Base-by-base conservation (phyloP, 805 yeast genomes). In the Myxozyma vanderwaltii region DNA sequence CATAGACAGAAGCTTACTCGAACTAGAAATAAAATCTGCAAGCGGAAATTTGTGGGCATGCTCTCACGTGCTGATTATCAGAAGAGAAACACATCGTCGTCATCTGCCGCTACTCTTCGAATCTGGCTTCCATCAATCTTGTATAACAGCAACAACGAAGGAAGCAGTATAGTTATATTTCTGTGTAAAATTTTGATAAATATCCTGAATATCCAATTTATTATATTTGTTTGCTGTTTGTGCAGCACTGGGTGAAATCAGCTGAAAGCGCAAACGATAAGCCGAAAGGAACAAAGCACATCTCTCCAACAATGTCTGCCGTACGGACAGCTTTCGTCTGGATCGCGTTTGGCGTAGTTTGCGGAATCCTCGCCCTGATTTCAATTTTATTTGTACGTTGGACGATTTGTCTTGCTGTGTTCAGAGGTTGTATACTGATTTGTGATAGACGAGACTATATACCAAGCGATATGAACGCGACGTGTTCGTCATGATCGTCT, bases 311-410 rank as follows among this genome's bases (percentile, higher is more conserved):
- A 27, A 59, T 59, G 61, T 59, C 65, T 23, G 63, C 63, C 12
- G 65, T 58, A 19, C 59, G 63, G 31, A 62, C 64, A 36, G 62
- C 65, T 7, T 62, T 62, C 43, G 56, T 62, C 19, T 63, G 67
- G 67, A 62, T 63, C 40, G 67, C 67, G n/a, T 63, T 63, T 33
- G 66, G 63, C 40, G 66, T 61, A 29, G 66, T 59, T 3, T 63
- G 61, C 39, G 66, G 58, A 1, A 26, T 63, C 24, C 57, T 63
- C 7, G 55, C 63, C 4, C 49, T 55, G 12, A 44, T 63, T 7
- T 61, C 67, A 6, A 52, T 61, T 35, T 36, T 62, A 4, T 63
- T 59, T 35, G 67, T 63, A 47, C 26, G 67, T 55, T 41, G 13
- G 7, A 12, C 10, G 2, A 38, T 17, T 15, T 15, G 6, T 27